Conservation (phyloP, 345 rosid genomes). For the Eucalyptus regnans region DNA sequence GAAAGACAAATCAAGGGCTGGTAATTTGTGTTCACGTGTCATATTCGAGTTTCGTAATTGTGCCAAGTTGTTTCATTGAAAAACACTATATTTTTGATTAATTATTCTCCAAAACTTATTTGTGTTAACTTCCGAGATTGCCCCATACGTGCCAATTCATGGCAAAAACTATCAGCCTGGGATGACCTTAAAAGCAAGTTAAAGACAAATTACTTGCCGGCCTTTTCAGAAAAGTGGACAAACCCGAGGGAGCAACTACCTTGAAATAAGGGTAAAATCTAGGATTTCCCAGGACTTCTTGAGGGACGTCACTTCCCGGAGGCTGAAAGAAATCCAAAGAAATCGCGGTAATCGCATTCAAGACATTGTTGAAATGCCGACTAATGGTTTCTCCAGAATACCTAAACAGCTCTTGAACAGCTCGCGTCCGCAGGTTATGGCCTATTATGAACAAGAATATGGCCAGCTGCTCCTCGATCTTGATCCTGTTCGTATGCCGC, state of each 20-base stretch:
- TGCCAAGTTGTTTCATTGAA: neutral
- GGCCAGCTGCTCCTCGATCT: slow-evolving; percentile 86
- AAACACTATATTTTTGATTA: neutral
- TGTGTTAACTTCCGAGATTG: neutral
- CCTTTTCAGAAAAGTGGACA: neutral
- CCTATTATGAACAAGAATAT: slow-evolving; percentile 79
- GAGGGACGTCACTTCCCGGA: slow-evolving; percentile 37
- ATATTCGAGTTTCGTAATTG: neutral
- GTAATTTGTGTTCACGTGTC: neutral
- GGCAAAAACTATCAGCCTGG: neutral
- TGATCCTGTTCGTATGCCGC: slow-evolving; percentile 85
- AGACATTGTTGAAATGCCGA: slow-evolving; percentile 86
- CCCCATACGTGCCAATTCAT: neutral
- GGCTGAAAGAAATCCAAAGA: slow-evolving; percentile 64
- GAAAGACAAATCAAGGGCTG: neutral
- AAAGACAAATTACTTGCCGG: neutral
- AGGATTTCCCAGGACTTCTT: slow-evolving; percentile 33
- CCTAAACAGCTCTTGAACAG: slow-evolving; percentile 65
- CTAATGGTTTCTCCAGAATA: slow-evolving; percentile 94
- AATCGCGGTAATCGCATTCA: slow-evolving; percentile 67
- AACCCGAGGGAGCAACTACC: slow-evolving; percentile 15
- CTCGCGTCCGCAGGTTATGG: slow-evolving; percentile 81
- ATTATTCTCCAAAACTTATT: neutral
- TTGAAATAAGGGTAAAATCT: slow-evolving; percentile 63
- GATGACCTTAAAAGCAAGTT: neutral